A percentile compares a stretch with the other conserved stretches of the same genome.
These are phyloP conservation scores for Solanum sitiens DNA, from an alignment of 257 asterid species.

Conservation along the genomic window DNA sequence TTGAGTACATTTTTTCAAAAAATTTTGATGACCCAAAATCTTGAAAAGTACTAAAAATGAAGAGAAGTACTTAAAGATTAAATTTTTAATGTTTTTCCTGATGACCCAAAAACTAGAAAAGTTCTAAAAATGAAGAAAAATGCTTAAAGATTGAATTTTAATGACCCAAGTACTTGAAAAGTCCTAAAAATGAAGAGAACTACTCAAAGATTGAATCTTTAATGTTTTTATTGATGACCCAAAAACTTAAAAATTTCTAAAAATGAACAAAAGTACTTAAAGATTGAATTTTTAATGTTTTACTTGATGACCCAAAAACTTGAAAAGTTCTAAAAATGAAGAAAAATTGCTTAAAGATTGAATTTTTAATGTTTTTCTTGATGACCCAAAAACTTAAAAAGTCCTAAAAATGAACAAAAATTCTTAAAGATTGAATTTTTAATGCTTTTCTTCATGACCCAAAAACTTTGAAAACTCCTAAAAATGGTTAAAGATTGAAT, in stretches of 20 bases:
- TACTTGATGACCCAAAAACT: too few relatives aligned
- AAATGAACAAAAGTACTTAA: too few relatives aligned
- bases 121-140: neutral
- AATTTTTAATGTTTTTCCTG: neutral
- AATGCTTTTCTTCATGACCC: neutral
- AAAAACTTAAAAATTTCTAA: too few relatives aligned
- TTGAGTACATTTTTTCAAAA: slow-evolving; percentile 32
- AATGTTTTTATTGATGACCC: too few relatives aligned
- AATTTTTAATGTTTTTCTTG: neutral
- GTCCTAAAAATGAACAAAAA: neutral
- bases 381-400: neutral
- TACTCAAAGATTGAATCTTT: neutral
- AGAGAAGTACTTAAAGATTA: rapidly evolving
- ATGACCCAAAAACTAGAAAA: neutral
- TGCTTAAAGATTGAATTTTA: neutral
- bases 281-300: too few relatives aligned
- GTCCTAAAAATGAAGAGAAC: neutral
- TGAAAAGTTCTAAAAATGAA: too few relatives aligned
- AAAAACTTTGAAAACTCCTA: too few relatives aligned
- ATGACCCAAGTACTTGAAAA: neutral
- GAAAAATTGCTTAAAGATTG: neutral
- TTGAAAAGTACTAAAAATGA: too few relatives aligned
- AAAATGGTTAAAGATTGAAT: neutral
- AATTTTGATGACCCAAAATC: too few relatives aligned
- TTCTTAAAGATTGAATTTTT: neutral